These are phyloP conservation scores for Asterochloris sp. DNA, from an alignment of 139 green algal genomes.

Conservation along the genomic window DNA sequence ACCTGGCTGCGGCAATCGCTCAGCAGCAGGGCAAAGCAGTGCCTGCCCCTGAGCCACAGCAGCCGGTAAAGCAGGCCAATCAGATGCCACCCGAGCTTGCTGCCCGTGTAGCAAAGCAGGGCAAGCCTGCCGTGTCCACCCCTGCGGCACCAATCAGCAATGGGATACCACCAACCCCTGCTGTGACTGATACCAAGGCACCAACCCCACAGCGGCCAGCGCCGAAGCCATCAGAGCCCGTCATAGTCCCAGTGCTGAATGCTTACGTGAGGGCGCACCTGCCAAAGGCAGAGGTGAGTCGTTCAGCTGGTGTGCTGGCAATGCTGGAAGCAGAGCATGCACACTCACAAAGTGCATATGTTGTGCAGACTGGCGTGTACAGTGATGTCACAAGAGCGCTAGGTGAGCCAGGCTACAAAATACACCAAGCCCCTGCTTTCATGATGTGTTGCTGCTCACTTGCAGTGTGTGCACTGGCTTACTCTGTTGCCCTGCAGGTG, in stretches of 20 bases:
- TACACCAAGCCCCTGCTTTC: neutral
- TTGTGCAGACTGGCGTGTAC: neutral
- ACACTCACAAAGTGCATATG: slow-evolving; percentile 11
- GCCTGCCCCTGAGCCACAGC: too few species aligned
- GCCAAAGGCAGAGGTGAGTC: slow-evolving; percentile 23
- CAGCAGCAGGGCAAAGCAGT: too few species aligned
- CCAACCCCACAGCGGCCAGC: slow-evolving; percentile 9
- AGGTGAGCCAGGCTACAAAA: neutral
- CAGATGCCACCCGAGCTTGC: neutral
- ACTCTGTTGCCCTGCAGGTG: neutral
- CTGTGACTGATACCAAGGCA: neutral
- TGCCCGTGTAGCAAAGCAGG: neutral
- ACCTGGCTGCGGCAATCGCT: too few species aligned
- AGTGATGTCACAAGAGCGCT: neutral
- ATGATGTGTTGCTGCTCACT: neutral
- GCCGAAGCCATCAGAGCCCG: neutral
- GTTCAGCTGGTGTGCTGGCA: neutral
- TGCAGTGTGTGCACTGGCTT: neutral
- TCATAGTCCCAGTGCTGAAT: slow-evolving; percentile 17
- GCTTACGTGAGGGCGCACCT: slow-evolving; percentile 10
- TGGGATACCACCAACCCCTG: neutral
- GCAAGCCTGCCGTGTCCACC: neutral
- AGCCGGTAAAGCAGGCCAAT: too few species aligned
- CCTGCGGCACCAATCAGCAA: neutral
- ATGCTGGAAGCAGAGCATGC: neutral